These are phyloP conservation scores for Suillus variegatus DNA, from an alignment of 768 basidiomycete genomes.

Conservation along the genomic window DNA sequence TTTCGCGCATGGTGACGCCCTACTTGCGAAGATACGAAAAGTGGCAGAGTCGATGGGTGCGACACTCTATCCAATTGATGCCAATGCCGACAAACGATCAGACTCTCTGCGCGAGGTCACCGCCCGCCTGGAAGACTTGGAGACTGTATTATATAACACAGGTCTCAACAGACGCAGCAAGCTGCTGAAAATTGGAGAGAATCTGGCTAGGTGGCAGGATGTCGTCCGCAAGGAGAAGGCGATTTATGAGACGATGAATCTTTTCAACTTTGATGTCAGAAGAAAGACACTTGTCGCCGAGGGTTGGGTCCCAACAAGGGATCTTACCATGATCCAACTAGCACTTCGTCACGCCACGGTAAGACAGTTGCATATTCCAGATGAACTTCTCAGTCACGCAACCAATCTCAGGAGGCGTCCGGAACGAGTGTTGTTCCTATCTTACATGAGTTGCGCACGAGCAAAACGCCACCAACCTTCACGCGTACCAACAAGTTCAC, in stretches of 20 bases:
- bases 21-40: constrained; percentile 96
- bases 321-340: constrained; percentile 82
- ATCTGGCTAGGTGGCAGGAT: constrained; percentile 87
- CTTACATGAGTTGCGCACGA: constrained; percentile 84
- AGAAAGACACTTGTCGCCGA: constrained; percentile 95
- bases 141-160: constrained; percentile 89
- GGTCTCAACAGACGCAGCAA: constrained; percentile 79
- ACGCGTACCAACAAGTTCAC: constrained; percentile 95
- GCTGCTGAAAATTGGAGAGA: constrained; percentile 82
- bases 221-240: constrained; percentile 94
- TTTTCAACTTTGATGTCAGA: constrained; percentile 93
- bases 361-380: constrained; percentile 18
- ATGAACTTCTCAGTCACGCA: constrained; percentile 1
- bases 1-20: constrained; percentile 92
- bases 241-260: constrained; percentile 93
- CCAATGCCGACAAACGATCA: constrained; percentile 89
- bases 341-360: constrained; percentile 89
- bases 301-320: constrained; percentile 95
- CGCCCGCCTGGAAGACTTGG: constrained; percentile 86
- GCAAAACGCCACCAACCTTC: constrained; percentile 94
- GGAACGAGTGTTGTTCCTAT: constrained; percentile 93
- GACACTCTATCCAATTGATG: constrained; percentile 94
- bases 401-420: constrained; percentile 68
- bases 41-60: constrained; percentile 99
- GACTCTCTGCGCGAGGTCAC: constrained; percentile 90